Evolutionary conservation across 116 monocot genomes (phyloP), one percentile per base, ranked within the genome.

Genomic region (Papilionanthe hybrid): DNA sequence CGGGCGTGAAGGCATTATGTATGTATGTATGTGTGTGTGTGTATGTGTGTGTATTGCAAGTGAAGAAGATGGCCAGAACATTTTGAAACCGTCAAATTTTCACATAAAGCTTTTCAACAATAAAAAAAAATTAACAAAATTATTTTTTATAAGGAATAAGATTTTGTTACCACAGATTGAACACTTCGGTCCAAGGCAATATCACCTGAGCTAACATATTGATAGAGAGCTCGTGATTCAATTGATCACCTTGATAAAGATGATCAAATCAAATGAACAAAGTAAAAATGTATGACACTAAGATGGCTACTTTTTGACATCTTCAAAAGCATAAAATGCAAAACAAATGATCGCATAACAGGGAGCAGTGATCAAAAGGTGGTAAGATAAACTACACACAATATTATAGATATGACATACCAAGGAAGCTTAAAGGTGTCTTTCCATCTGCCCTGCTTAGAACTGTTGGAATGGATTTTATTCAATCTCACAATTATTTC

Each of bases 391-490:
- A n/a, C 69, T 5, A 68, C 5, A 5, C 9, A 60, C 60, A 68
- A 28, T 22, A 68, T 30, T 29, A 32, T 30, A 15, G 17, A 69
- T 1, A 68, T 66, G 28, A 56, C 79, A 78, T 83, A 95, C 93
- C 95, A 96, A 57, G 86, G 90, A 72, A 93, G 87, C 79, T 90
- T 96, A 57, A 96, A 91, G 76, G 86, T 91, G 47, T 84, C 90
- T 80, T 84, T 93, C 95, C 95, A 96, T 12, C 88, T 55, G 72
- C 85, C 83, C 23, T 88, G 85, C 74, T 90, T 93, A 29, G 88
- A 65, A 82, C 77, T 88, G 56, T 68, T 82, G 11, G 85, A 77
- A 69, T 79, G 78, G 60, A 90, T 76, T 76, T 80, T 96, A 57
- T 90, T 87, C 32, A 96, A 80, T 69, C 93, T 84, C 60, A 90